These are phyloP conservation scores for Rhynchosporium graminicola DNA, from an alignment of 2,329 filamentous ascomycete genomes.

Conservation along the genomic window DNA sequence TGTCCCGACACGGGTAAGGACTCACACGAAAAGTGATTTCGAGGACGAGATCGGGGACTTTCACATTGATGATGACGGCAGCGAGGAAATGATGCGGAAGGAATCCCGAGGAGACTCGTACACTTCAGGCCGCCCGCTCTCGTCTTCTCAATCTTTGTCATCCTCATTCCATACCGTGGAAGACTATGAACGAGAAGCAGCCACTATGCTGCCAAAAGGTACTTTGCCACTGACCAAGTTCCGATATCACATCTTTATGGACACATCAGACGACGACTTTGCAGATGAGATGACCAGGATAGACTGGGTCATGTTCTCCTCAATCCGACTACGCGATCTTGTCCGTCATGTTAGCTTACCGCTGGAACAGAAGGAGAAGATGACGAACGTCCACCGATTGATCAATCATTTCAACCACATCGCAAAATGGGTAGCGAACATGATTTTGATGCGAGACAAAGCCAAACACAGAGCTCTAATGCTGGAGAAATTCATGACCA, in stretches of 20 bases:
- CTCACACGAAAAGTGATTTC: conserved; percentile 24
- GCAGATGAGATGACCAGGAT: conserved; percentile 92
- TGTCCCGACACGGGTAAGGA: conserved; percentile 30
- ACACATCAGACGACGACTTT: conserved; percentile 78
- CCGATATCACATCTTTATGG: conserved; percentile 90
- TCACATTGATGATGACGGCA: conserved; percentile 28
- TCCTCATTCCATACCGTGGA: conserved; percentile 65
- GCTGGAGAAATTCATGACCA: conserved; percentile 92
- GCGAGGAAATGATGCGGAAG: conserved; percentile 33
- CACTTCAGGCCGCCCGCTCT: conserved; percentile 30
- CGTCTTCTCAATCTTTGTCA: conserved; percentile 31
- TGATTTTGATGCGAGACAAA: conserved; percentile 89
- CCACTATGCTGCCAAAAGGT: conserved; percentile 68
- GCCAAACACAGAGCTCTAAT: conserved; percentile 90
- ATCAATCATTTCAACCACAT: conserved; percentile 89
- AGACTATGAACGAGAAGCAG: conserved; percentile 77
- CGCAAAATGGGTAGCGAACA: conserved; percentile 78
- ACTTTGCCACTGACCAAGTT: conserved; percentile 75
- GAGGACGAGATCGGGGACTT: conserved; percentile 30
- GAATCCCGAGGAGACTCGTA: conserved; percentile 32
- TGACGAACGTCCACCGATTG: conserved; percentile 91
- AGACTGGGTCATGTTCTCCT: conserved; percentile 98
- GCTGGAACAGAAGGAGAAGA: conserved; percentile 67
- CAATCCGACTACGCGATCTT: conserved; percentile 88
- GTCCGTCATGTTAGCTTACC: conserved; percentile 86